Conservation (phyloP, 345 rosid genomes). For the Moricandia moricandioides region DNA sequence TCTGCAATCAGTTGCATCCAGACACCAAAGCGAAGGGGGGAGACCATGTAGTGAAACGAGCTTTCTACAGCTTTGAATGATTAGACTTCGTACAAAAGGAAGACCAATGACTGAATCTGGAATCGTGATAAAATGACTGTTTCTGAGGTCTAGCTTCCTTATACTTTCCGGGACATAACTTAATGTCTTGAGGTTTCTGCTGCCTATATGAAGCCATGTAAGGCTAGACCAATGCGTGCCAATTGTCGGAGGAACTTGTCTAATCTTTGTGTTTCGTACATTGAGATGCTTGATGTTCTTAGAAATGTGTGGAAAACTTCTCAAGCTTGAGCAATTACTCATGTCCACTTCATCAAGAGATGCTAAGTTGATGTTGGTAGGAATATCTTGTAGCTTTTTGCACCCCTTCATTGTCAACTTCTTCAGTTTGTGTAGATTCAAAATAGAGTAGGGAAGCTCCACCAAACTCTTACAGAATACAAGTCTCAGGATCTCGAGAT, state of each 20-base stretch:
- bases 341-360: not conserved
- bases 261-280: not conserved
- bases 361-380: not conserved
- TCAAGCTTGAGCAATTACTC: not conserved
- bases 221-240: not conserved
- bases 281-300: not conserved
- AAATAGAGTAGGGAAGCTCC: not conserved
- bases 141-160: not conserved
- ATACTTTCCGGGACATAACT: not conserved
- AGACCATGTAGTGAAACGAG: not conserved
- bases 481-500: not conserved
- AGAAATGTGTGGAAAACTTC: not conserved
- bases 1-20: not conserved
- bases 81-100: not conserved
- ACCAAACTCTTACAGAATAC: not conserved
- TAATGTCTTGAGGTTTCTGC: not conserved
- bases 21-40: not conserved
- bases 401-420: not conserved
- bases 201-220: not conserved
- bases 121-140: not conserved
- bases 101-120: not conserved
- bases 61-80: not conserved
- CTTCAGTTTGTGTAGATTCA: conserved; percentile 1
- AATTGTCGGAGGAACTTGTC: not conserved
- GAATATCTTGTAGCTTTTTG: not conserved